Base-by-base conservation (phyloP, 2,329 filamentous ascomycete genomes). In the Venturia oleaginea region DNA sequence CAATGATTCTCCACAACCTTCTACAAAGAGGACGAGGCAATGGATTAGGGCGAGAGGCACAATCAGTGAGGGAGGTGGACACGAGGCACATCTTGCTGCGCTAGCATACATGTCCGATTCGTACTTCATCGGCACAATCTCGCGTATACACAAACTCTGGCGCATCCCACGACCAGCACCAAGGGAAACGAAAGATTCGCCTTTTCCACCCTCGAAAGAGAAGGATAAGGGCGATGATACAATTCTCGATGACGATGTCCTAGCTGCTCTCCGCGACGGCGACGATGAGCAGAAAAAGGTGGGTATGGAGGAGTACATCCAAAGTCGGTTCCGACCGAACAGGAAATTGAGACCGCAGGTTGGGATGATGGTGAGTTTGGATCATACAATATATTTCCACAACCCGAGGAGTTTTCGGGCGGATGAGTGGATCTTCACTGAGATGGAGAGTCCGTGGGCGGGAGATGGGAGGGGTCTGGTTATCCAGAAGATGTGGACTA, bases 41-140 rank as follows among this genome's bases (percentile, higher is more conserved):
- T 93, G 91, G 91, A 82, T 92, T 68, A 86, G 88, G 63, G 86
- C 89, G 11, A 79, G 87, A 61, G 92, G 92, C 38, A 81, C 76
- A 65, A 94, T 97, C 70, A 89, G 87, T 51, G 81, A 83, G 0
- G 80, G 80, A 3, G 91, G 90, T 24, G 91, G 91, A 1, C 85
- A 88, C 68, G 84, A 89, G 70, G 91, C 92, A 13, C 92, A 97
- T 73, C 80, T 97, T 42, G 88, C 85, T 43, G 94, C 94, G 10
- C 81, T 99, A 67, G 93, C 93, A 30, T 99, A 97, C 78, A 90
- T 97, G 79, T 91, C 87, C 32, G 93, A 97, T 77, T 89, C 84
- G 72, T 94, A 90, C 78, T 97, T 99, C 77, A 92, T 97, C 74
- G 92, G 90, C 46, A 97, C 92, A 1, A 85, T 97, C 8, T 81